phyloP scores from a whole-genome alignment of 2,329 filamentous ascomycete genomes.

The Penicillium frequentans region DNA sequence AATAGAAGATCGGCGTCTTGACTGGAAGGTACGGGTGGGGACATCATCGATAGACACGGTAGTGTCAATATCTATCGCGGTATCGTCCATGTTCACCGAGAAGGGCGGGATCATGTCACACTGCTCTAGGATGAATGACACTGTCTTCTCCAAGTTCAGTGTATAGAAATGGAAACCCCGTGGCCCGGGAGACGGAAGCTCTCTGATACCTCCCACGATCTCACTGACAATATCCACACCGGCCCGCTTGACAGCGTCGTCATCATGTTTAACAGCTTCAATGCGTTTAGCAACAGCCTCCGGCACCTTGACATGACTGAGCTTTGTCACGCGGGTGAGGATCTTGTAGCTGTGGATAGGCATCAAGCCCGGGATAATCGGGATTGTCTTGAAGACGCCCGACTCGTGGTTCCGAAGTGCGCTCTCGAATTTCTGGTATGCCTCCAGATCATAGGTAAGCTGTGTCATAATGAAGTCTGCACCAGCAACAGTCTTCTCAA shows the following conservation, averaged over 20 bases:
- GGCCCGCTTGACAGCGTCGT: slow-evolving; percentile 49
- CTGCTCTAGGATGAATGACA: slow-evolving; percentile 87
- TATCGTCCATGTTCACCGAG: slow-evolving; percentile 45
- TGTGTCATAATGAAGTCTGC: slow-evolving; percentile 99
- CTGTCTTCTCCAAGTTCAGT: slow-evolving; percentile 91
- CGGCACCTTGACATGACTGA: slow-evolving; percentile 86
- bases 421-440: slow-evolving; percentile 78
- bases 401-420: slow-evolving; percentile 76
- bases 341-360: slow-evolving; percentile 97
- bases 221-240: slow-evolving; percentile 70
- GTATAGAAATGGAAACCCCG: slow-evolving; percentile 97
- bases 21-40: slow-evolving; percentile 32
- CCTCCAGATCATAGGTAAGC: slow-evolving; percentile 86
- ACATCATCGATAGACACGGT: slow-evolving; percentile 23
- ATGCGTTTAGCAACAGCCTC: slow-evolving; percentile 65
- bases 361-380: slow-evolving; percentile 94
- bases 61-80: slow-evolving; percentile 42
- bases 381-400: slow-evolving; percentile 79
- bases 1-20: slow-evolving; percentile 67
- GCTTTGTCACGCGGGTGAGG: slow-evolving; percentile 87
- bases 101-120: slow-evolving; percentile 73
- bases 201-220: slow-evolving; percentile 75
- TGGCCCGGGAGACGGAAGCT: slow-evolving; percentile 59
- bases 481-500: slow-evolving; percentile 87
- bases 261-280: slow-evolving; percentile 47